Evolutionary conservation across 768 basidiomycete species (phyloP).

Genomic region (Hygrocybe coccinea): DNA sequence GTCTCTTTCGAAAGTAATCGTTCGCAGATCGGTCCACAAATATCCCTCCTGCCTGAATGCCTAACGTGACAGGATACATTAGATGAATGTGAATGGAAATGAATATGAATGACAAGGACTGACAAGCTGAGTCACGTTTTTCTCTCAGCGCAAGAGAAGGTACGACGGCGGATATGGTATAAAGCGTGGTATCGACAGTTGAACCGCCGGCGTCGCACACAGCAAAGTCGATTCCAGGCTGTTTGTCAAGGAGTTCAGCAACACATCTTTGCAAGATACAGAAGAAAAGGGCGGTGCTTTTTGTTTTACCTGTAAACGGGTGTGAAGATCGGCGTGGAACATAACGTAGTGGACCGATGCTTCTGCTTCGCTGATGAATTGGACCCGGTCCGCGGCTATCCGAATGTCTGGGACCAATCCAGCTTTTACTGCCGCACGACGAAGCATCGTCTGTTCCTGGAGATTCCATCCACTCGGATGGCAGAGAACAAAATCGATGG

Average conservation of each 20-base stretch:
- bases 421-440: not conserved
- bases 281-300: too few species aligned
- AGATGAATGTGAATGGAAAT: not conserved
- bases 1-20: not conserved
- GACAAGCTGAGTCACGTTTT: slow-evolving; percentile 3
- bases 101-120: not conserved
- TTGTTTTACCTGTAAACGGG: slow-evolving; percentile 2
- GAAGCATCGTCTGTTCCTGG: slow-evolving; percentile 3
- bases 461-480: slow-evolving; percentile 4
- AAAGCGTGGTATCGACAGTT: slow-evolving; percentile 4
- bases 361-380: slow-evolving; percentile 5
- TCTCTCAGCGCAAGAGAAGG: not conserved
- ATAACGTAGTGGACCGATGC: slow-evolving; percentile 7
- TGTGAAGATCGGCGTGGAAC: slow-evolving; percentile 5
- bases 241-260: not conserved
- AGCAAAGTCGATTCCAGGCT: slow-evolving; percentile 6
- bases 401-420: not conserved
- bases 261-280: not conserved
- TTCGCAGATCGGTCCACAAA: slow-evolving; percentile 4
- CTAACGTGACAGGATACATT: not conserved
- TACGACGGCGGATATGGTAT: not conserved
- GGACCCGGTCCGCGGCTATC: not conserved
- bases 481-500: slow-evolving; percentile 2
- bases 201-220: slow-evolving; percentile 6
- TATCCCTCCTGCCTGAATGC: slow-evolving; percentile 6